Percentiles rank a stretch among this genome's conserved stretches.
phyloP scores from a whole-genome alignment of 768 basidiomycete species.

The Xanthoconium purpureum region DNA sequence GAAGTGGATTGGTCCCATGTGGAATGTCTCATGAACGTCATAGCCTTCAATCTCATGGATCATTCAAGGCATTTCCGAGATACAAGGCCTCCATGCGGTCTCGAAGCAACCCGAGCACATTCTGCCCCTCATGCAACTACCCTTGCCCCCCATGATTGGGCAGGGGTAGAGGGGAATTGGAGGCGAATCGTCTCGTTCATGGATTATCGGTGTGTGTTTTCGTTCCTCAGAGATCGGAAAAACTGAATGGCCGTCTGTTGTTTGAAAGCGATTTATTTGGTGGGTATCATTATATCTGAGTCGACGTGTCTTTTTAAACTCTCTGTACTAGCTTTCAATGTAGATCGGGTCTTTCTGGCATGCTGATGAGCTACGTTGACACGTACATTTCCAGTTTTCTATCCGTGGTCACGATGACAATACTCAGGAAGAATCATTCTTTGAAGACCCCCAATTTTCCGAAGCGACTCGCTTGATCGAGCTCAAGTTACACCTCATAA shows the following conservation, averaged over 20 bases:
- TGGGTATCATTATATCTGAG: conserved; percentile 6
- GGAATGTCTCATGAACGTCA: conserved; percentile 55
- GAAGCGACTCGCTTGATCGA: conserved; percentile 67
- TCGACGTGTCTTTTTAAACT: neutral
- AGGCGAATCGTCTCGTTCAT: conserved; percentile 71
- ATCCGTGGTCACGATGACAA: conserved; percentile 23
- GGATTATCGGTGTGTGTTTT: conserved; percentile 60
- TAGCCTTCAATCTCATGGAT: conserved; percentile 51
- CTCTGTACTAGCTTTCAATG: conserved; percentile 46
- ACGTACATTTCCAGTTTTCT: conserved; percentile 5
- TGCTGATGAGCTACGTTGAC: conserved; percentile 3
- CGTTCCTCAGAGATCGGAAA: conserved; percentile 31
- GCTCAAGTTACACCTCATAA: conserved; percentile 49
- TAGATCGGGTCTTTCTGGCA: conserved; percentile 22
- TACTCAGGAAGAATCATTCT: conserved; percentile 36
- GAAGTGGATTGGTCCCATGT: conserved; percentile 62
- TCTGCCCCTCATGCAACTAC: conserved; percentile 46
- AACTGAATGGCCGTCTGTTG: conserved; percentile 2
- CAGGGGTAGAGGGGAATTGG: conserved; percentile 75
- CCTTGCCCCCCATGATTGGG: conserved; percentile 54
- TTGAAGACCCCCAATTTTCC: conserved; percentile 51
- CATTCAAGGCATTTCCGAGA: conserved; percentile 35
- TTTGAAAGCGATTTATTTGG: conserved; percentile 27
- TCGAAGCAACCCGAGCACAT: conserved; percentile 52
- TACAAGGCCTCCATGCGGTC: conserved; percentile 46